Conservation (phyloP, 805 yeast genomes). For the Kuraishia hungarica region DNA sequence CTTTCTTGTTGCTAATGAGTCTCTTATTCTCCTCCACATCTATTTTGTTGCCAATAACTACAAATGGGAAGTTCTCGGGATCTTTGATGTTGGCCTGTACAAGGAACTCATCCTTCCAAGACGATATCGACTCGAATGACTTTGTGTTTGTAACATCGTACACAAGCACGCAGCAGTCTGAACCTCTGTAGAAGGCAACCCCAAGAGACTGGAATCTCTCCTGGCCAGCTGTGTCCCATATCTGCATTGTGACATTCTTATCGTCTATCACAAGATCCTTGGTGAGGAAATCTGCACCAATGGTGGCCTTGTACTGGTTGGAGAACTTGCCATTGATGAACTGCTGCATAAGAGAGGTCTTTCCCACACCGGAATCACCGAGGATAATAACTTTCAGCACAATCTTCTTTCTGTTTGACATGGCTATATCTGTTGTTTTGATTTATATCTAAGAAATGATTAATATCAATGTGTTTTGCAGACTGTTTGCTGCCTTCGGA, state of each 20-base stretch:
- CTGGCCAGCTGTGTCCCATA: slow-evolving; percentile 99
- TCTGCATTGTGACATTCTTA: slow-evolving; percentile 71
- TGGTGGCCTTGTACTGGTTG: slow-evolving; percentile 94
- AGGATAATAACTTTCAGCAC: slow-evolving; percentile 80
- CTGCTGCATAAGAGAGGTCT: slow-evolving; percentile 95
- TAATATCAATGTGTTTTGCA: background rate
- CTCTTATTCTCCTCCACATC: slow-evolving; percentile 91
- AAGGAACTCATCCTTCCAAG: slow-evolving; percentile 94
- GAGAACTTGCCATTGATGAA: slow-evolving; percentile 91
- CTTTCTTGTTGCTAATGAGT: slow-evolving; percentile 50
- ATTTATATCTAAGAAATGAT: background rate
- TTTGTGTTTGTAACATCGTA: slow-evolving; percentile 94
- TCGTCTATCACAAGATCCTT: slow-evolving; percentile 85
- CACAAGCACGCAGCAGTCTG: slow-evolving; percentile 94
- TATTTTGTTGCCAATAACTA: slow-evolving; percentile 88
- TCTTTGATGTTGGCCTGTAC: slow-evolving; percentile 89
- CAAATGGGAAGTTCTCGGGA: slow-evolving; percentile 94
- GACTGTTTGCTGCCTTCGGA: background rate
- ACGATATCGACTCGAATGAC: slow-evolving; percentile 79
- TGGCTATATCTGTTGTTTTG: slow-evolving; percentile 8
- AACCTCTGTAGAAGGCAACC: slow-evolving; percentile 95
- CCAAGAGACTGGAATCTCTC: slow-evolving; percentile 95
- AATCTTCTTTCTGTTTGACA: slow-evolving; percentile 66
- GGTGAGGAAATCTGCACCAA: slow-evolving; percentile 94
- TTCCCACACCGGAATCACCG: slow-evolving; percentile 97